Evolutionary conservation across 495 filamentous ascomycete species (phyloP), one percentile per base, ranked within the genome.

Genomic region (Trichocladium antarcticum): DNA sequence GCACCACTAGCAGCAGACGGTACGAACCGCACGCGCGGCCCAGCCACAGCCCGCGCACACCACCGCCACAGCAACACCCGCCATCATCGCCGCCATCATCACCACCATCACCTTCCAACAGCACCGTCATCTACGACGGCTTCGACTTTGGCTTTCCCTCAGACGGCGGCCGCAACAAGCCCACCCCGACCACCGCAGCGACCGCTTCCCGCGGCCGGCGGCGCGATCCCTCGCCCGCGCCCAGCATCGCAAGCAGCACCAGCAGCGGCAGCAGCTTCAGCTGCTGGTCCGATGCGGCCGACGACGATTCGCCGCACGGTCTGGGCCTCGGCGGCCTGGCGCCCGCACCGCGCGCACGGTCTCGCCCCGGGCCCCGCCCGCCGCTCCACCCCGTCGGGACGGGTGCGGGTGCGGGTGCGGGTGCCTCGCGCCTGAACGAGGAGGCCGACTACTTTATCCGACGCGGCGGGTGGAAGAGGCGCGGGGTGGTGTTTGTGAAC

Each of bases 401-500:
- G 39, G 24, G 24, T 27, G 3, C 24, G 4, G 3, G 4, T 8
- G 48, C 47, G 22, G 31, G 20, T 17, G 10, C 49, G 49, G 31
- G 9, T 2, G 9, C 27, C 27, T 29, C 27, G 27, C 27, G 7
- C 5, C 31, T 21, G 15, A 15, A 60, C 46, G 49, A 56, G 39
- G 64, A 64, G 10, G 53, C 56, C 29, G 68, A 72, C 15, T 54
- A 64, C 20, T 67, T 68, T 37, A 54, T 72, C 12, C 69, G 67
- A 57, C 58, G 72, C 0, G 72, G 70, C 11, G 69, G 62, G 11
- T 74, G 72, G 72, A 74, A 74, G 60, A 58, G 72, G 17, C 49
- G 66, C 16, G 72, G 72, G 24, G 69, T 74, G 46, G 66, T 74
- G 45, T 74, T 74, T 53, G 56, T 60, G 20, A 50, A 61, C 19